These are phyloP conservation scores for Monotropa hypopitys DNA, from an alignment of 179 eudicot species.

Conservation along the genomic window DNA sequence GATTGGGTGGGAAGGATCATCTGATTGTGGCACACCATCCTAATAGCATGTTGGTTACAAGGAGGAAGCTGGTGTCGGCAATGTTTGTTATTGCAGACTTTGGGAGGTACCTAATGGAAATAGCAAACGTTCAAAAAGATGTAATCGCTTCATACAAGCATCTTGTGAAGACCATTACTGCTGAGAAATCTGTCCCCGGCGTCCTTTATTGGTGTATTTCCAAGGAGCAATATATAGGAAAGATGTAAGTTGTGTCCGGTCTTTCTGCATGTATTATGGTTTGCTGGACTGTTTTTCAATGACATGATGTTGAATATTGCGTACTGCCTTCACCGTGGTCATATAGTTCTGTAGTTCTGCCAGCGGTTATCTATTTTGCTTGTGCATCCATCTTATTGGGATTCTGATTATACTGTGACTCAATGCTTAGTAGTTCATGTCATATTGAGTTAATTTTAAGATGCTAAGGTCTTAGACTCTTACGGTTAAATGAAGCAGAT, in stretches of 20 bases:
- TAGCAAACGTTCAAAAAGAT: constrained; percentile 83
- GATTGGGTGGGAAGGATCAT: constrained; percentile 63
- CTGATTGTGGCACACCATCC: constrained; percentile 93
- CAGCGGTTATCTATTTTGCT: background rate
- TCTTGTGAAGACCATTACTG: constrained; percentile 44
- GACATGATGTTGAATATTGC: background rate
- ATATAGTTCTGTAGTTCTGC: background rate
- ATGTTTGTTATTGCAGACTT: constrained; percentile 94
- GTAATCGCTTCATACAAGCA: constrained; percentile 92
- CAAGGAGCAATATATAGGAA: constrained; percentile 95
- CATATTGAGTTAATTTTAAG: background rate
- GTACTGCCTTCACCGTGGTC: background rate
- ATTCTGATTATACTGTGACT: background rate
- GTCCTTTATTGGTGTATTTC: constrained; percentile 65
- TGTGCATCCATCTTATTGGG: background rate
- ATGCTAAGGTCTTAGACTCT: background rate
- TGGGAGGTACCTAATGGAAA: constrained; percentile 53
- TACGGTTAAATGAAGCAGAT: background rate
- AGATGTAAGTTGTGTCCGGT: constrained; percentile 85
- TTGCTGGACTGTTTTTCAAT: background rate
- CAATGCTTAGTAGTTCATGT: background rate
- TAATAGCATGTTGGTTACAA: constrained; percentile 70
- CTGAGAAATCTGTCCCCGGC: constrained; percentile 35
- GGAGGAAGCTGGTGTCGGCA: constrained; percentile 57
- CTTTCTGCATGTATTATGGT: background rate